These are phyloP conservation scores for Benincasa hispida DNA, from an alignment of 306 rosid genomes.

Conservation along the genomic window DNA sequence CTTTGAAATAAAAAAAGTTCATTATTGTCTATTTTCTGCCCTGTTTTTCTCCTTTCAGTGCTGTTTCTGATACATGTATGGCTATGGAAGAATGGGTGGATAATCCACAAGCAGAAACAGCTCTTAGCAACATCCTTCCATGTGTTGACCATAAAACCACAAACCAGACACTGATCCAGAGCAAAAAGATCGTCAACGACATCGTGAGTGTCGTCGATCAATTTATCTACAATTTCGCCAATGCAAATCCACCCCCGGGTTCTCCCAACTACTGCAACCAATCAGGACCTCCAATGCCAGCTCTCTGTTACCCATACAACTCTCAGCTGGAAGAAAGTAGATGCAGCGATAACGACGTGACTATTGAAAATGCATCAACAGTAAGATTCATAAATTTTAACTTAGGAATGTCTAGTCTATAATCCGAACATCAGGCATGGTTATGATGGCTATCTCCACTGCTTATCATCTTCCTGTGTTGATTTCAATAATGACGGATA, in stretches of 20 bases:
- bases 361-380: slow-evolving; percentile 52
- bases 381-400: slow-evolving; percentile 23
- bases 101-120: slow-evolving; percentile 74
- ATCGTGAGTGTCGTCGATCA: slow-evolving; percentile 55
- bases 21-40: background rate
- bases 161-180: slow-evolving; percentile 61
- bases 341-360: slow-evolving; percentile 66
- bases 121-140: slow-evolving; percentile 85
- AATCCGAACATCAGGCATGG: background rate
- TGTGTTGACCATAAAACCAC: slow-evolving; percentile 85
- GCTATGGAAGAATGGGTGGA: slow-evolving; percentile 95
- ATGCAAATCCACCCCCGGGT: slow-evolving; percentile 32
- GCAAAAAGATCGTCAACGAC: slow-evolving; percentile 52
- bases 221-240: slow-evolving; percentile 52
- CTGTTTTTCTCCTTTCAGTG: slow-evolving; percentile 21
- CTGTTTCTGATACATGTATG: slow-evolving; percentile 76
- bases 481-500: background rate
- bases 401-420: background rate
- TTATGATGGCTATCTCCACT: background rate
- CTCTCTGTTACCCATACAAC: slow-evolving; percentile 80
- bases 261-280: slow-evolving; percentile 46
- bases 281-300: slow-evolving; percentile 73
- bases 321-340: slow-evolving; percentile 28
- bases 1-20: background rate
- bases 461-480: background rate